Base-by-base conservation (phyloP, 2,329 filamentous ascomycete species). In the Aspergillus brasiliensis region DNA sequence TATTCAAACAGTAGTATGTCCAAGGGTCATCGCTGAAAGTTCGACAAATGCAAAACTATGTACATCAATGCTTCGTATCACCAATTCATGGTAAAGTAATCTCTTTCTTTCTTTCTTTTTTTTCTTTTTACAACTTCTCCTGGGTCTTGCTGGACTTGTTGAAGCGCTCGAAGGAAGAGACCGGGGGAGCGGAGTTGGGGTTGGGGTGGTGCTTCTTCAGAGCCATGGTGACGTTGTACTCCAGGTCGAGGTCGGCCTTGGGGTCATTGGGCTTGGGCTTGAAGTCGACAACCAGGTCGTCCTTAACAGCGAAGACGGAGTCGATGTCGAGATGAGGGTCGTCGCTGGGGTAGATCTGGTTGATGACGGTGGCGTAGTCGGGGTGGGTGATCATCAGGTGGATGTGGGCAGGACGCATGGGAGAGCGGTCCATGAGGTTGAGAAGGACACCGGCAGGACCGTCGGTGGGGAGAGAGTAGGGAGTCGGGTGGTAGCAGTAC, bases 401-500 rank as follows among this genome's bases (percentile, higher is more conserved):
- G 62, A 86, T 86, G 71, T 87, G 84, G 7, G 84, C 84, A n/a
- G 84, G 84, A 54, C 84, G 79, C 82, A 84, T 84, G 19, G 84
- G 83, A 63, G 85, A 84, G 60, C 84, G 80, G 73, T 86, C 84
- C 69, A 86, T 78, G 2, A 82, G 69, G 34, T 76, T 76, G 65
- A 86, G 78, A 17, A 86, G 76, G 13, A 80, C 78, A 67, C 80
- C 83, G 21, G 83, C 82, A 34, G 84, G 83, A 10, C 80, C 88
- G 67, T 90, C 86, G 53, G 83, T 87, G 47, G 88, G 88, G 62
- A 91, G 81, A 40, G 87, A 88, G 78, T 91, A 91, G 5, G 87
- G 86, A 0, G 89, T 91, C 0, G 89, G 89, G 77, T 89, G 85
- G 82, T 88, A 91, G 84, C 91, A 91, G 77, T 90, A 88, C 78